These are phyloP conservation scores for Gastrodia elata DNA, from an alignment of 106 monocot genomes.

Conservation along the genomic window DNA sequence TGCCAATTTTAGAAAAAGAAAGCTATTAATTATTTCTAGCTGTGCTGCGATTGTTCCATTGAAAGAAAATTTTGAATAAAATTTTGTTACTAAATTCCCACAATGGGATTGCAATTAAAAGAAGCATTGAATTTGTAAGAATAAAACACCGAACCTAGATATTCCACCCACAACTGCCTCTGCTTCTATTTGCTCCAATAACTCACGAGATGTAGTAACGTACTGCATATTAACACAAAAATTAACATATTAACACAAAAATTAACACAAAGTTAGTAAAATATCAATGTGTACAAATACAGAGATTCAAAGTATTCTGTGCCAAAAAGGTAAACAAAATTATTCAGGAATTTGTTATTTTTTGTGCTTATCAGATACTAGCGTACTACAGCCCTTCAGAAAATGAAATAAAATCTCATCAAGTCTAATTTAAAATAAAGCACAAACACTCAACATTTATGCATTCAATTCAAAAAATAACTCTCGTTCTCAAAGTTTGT, in stretches of 20 bases:
- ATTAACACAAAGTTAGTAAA: background rate
- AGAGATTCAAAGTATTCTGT: background rate
- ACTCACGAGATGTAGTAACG: conserved; percentile 51
- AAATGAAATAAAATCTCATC: background rate
- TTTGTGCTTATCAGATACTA: background rate
- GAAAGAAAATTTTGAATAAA: background rate
- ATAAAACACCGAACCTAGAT: conserved; percentile 25
- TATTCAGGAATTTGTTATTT: background rate
- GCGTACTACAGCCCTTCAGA: background rate
- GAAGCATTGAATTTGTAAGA: background rate
- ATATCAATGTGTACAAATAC: background rate
- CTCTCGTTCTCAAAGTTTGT: background rate
- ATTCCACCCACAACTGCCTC: conserved; percentile 41
- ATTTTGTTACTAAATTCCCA: background rate
- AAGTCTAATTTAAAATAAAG: background rate
- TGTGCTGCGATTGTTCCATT: background rate
- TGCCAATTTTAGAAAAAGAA: background rate
- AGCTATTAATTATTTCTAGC: background rate
- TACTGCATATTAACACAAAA: conserved; percentile 30
- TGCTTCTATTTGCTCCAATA: conserved; percentile 46
- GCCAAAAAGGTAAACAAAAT: background rate
- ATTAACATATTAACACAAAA: background rate
- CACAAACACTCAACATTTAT: background rate
- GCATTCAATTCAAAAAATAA: background rate
- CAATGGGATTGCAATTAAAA: background rate